Conservation (phyloP, 2,329 filamentous ascomycete genomes). For the Penicillium olsonii region DNA sequence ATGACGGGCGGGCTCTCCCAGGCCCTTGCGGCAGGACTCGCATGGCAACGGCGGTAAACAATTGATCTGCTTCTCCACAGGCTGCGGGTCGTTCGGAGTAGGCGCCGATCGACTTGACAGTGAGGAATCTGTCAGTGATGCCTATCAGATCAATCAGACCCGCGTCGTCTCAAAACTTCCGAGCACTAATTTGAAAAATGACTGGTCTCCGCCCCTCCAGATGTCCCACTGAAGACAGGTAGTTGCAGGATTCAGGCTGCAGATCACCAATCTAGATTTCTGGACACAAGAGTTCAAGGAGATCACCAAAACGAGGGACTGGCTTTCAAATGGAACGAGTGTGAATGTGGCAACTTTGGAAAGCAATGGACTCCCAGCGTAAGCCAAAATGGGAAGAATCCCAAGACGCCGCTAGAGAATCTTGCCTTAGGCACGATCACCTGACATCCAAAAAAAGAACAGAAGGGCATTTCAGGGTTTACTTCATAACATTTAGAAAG, state of each 20-base stretch:
- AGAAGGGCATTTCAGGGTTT: background rate
- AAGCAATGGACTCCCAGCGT: background rate
- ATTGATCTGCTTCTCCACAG: conserved; percentile 23
- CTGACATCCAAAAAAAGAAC: conserved; percentile 23
- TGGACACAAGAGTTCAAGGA: background rate
- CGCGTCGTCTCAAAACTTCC: background rate
- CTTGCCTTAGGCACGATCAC: conserved; percentile 24
- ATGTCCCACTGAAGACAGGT: conserved; percentile 2
- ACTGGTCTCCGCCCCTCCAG: conserved; percentile 2
- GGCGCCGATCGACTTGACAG: conserved; percentile 16
- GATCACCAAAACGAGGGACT: conserved; percentile 19
- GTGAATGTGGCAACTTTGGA: conserved; percentile 1
- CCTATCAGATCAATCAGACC: conserved; percentile 1
- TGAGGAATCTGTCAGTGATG: conserved; percentile 10
- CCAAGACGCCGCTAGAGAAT: conserved; percentile 21
- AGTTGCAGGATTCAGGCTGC: conserved; percentile 6
- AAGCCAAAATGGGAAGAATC: conserved; percentile 18
- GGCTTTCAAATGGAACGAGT: conserved; percentile 7
- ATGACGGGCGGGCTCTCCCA: conserved; percentile 15
- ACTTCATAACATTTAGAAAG: conserved; percentile 2
- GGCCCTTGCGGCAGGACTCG: conserved; percentile 17
- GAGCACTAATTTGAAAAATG: background rate
- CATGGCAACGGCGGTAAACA: conserved; percentile 23
- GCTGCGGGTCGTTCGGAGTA: conserved; percentile 22
- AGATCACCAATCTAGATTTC: background rate